Percentiles rank a stretch among this genome's conserved stretches.
phyloP scores from a whole-genome alignment of 192 early-diverging fungal genomes.

The Coemansia sp. region DNA sequence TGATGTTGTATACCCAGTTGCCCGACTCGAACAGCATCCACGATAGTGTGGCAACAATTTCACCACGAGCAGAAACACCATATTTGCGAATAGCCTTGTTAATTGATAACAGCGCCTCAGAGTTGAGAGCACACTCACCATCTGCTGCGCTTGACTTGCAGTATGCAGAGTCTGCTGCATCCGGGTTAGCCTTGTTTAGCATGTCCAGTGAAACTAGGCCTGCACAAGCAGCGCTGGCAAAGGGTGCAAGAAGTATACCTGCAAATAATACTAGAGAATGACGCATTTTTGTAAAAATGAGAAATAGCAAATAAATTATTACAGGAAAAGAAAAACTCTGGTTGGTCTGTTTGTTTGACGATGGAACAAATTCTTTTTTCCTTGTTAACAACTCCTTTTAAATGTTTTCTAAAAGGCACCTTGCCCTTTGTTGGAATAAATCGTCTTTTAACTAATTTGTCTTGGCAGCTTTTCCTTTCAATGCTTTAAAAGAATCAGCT shows the following conservation, averaged over 20 bases:
- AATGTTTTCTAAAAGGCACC: too few relatives aligned
- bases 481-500: too few relatives aligned
- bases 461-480: too few relatives aligned
- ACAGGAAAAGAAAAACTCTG: too few relatives aligned
- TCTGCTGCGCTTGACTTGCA: neutral
- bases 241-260: neutral
- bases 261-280: neutral
- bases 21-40: slow-evolving; percentile 31
- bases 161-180: slow-evolving; percentile 1
- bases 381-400: too few relatives aligned
- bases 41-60: slow-evolving; percentile 34
- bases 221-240: neutral
- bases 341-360: too few relatives aligned
- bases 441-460: too few relatives aligned
- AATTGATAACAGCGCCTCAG: slow-evolving; percentile 16
- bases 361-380: too few relatives aligned
- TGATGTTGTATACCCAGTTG: slow-evolving; percentile 35
- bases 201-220: neutral
- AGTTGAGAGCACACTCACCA: slow-evolving; percentile 30
- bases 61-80: slow-evolving; percentile 17
- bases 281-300: too few relatives aligned
- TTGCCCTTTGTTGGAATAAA: too few relatives aligned
- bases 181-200: slow-evolving; percentile 3
- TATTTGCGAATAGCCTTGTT: slow-evolving; percentile 32
- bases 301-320: too few relatives aligned